phyloP scores from a whole-genome alignment of 805 yeast species.

The Yueomyces sinensis region DNA sequence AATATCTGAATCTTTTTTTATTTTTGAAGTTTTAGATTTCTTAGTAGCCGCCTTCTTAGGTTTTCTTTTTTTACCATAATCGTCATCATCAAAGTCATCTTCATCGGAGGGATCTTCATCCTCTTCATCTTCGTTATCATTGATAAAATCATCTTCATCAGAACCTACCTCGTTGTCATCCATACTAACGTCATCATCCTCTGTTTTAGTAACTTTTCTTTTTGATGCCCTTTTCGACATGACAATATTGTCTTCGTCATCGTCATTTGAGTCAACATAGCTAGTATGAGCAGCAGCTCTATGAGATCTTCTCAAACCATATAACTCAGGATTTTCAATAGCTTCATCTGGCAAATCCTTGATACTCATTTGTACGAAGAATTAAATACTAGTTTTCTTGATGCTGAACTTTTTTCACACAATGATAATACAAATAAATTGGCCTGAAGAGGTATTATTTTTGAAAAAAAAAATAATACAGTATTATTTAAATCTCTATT shows the following conservation, averaged over 20 bases:
- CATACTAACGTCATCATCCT: slow-evolving; percentile 13
- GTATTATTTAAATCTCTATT: too few relatives aligned
- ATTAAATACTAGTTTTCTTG: too few relatives aligned
- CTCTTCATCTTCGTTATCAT: slow-evolving; percentile 17
- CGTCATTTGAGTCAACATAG: slow-evolving; percentile 15
- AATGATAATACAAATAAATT: too few relatives aligned
- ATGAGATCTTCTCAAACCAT: slow-evolving; percentile 68
- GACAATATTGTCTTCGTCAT: slow-evolving; percentile 20
- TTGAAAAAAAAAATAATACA: too few relatives aligned
- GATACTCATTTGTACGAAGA: slow-evolving; percentile 3
- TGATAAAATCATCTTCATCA: slow-evolving; percentile 11
- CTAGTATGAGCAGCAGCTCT: slow-evolving; percentile 34
- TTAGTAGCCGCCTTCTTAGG: slow-evolving; percentile 7
- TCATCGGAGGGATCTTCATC: slow-evolving; percentile 8
- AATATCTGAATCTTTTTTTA: slow-evolving; percentile 6
- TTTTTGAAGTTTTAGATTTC: slow-evolving; percentile 4
- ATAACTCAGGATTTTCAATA: slow-evolving; percentile 62
- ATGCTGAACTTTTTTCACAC: too few relatives aligned
- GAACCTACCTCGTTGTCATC: slow-evolving; percentile 16
- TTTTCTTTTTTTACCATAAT: slow-evolving; percentile 5
- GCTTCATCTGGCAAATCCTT: slow-evolving; percentile 38
- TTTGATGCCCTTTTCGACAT: slow-evolving; percentile 9
- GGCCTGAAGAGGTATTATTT: too few relatives aligned
- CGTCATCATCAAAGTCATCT: slow-evolving; percentile 11
- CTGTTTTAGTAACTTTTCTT: slow-evolving; percentile 4